A percentile compares a stretch with the other conserved stretches of the same genome.
Conservation (phyloP, 345 rosid species). For the Salix exigua region DNA sequence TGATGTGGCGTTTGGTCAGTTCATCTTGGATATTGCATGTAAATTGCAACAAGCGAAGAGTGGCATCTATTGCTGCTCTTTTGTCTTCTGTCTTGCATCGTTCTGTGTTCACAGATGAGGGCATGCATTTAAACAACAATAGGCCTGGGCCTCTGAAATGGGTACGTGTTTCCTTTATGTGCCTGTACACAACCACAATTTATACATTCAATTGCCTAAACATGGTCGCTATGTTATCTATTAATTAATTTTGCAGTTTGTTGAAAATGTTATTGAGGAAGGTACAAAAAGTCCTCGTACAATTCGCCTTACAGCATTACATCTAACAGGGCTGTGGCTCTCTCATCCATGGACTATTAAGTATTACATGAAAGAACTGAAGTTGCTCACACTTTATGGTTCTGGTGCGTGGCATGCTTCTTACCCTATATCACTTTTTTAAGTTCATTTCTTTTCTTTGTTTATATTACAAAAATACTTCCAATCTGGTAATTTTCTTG, state of each 20-base stretch:
- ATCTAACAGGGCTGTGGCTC: conserved; percentile 87
- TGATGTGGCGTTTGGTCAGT: conserved; percentile 82
- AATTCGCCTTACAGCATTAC: conserved; percentile 90
- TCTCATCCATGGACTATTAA: conserved; percentile 62
- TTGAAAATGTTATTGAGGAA: conserved; percentile 77
- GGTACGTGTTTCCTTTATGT: conserved; percentile 45
- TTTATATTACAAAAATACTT: conserved; percentile 1
- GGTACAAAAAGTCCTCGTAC: conserved; percentile 96
- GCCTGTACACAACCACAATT: neutral
- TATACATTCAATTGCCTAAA: neutral
- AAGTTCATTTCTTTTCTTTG: neutral
- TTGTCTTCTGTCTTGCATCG: conserved; percentile 78
- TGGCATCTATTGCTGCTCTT: conserved; percentile 88
- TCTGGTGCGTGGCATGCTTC: conserved; percentile 54
- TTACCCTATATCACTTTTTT: neutral
- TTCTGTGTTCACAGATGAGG: conserved; percentile 58
- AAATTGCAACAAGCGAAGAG: conserved; percentile 83
- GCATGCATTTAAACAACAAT: conserved; percentile 58
- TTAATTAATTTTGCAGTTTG: conserved; percentile 48
- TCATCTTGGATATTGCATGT: conserved; percentile 89
- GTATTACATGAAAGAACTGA: conserved; percentile 79
- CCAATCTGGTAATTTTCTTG: conserved; percentile 1
- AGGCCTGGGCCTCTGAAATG: conserved; percentile 80
- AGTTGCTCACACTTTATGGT: conserved; percentile 81
- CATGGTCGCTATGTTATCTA: neutral